A percentile compares a stretch with the other conserved stretches of the same genome.
phyloP scores from a whole-genome alignment of 2,329 filamentous ascomycete species.

The Xylariaceae sp. region DNA sequence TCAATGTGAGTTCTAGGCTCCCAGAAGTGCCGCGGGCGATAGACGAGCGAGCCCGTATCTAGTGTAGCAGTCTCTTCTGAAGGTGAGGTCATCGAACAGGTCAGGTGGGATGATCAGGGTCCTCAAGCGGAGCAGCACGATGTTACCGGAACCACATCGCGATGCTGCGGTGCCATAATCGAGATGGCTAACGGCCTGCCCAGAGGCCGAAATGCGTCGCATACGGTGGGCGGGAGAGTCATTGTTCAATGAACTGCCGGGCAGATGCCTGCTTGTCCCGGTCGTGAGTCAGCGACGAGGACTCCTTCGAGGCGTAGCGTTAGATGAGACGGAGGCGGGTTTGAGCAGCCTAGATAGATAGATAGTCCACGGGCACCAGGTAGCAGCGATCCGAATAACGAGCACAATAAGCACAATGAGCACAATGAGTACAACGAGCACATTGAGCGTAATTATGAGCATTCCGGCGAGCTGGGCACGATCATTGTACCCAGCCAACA shows the following conservation, averaged over 20 bases:
- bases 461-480: background rate
- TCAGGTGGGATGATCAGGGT: slow-evolving; percentile 26
- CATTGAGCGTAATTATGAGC: background rate
- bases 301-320: slow-evolving; percentile 9
- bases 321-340: background rate
- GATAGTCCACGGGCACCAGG: too few relatives aligned
- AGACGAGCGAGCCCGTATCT: background rate
- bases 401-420: too few relatives aligned
- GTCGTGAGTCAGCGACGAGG: slow-evolving; percentile 17
- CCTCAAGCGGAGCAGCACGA: slow-evolving; percentile 22
- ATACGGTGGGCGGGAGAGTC: slow-evolving; percentile 1
- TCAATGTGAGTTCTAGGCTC: slow-evolving; percentile 12
- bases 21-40: background rate
- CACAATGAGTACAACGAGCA: too few relatives aligned
- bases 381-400: too few relatives aligned
- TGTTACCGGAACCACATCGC: slow-evolving; percentile 20
- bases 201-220: slow-evolving; percentile 5
- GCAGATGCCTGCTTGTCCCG: slow-evolving; percentile 8
- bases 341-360: too few relatives aligned
- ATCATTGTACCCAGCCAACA: background rate
- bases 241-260: slow-evolving; percentile 6
- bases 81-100: slow-evolving; percentile 24
- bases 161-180: slow-evolving; percentile 15
- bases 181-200: slow-evolving; percentile 4
- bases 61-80: slow-evolving; percentile 8